Base-by-base conservation (phyloP, 2,329 filamentous ascomycete species). In the Verruconis gallopava region DNA sequence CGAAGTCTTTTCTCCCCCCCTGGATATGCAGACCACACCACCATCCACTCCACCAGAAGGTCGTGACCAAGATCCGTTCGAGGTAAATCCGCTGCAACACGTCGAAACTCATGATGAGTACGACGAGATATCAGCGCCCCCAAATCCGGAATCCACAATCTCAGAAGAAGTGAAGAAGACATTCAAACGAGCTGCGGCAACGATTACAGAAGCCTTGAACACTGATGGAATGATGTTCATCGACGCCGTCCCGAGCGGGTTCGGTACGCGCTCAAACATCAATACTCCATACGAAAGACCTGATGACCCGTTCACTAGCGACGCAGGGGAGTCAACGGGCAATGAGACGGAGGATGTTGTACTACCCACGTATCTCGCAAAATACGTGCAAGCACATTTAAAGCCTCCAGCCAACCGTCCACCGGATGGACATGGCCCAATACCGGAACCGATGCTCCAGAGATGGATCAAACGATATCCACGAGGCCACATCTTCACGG, bases 401-500 rank as follows among this genome's bases (percentile, higher is more conserved):
- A 9, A 6, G 34, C 6, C 9, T 15, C 11, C 9, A 6, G 25
- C 25, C n/a, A 9, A 9, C 25, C 25, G n/a, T 30, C 25, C 25
- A n/a, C 25, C 25, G 6, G 25, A 30, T 9, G 25, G 25, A 30
- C 9, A 36, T 11, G 17, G 9, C 11, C 12, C 9, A 21, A 39
- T 44, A 11, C 42, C 36, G 14, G 46, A 47, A 32, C n/a, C 37
- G 3, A 20, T 47, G 3, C 19, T 47, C 4, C 44, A 46, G 21
- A 14, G 44, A 6, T 40, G 45, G 4, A 25, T 47, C 3, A 25
- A 32, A 15, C n/a, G 21, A n/a, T 45, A 43, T 14, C 44, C 40
- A 3, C 40, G 37, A n/a, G 46, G 46, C 11, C 38, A 30, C 25
- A 44, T 46, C 21, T 47, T 47, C 22, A 41, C 40, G 17, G 44